Conservation (phyloP, 164 flowering plant species). For the Brasenia schreberi region DNA sequence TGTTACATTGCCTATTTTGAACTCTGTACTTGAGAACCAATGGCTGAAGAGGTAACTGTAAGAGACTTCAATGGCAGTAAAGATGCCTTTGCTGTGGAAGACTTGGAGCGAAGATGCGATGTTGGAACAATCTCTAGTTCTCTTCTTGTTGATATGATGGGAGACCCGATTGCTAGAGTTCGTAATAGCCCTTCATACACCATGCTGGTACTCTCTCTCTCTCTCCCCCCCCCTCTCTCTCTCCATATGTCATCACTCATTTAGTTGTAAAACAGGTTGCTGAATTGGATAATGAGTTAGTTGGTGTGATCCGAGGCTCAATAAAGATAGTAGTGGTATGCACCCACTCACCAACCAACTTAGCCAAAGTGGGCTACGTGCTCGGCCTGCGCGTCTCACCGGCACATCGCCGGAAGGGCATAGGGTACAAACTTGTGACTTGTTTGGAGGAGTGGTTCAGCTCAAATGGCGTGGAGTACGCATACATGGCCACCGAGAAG, state of each 20-base stretch:
- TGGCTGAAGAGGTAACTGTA: slow-evolving; percentile 19
- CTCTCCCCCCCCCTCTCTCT: not conserved
- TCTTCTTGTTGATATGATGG: slow-evolving; percentile 51
- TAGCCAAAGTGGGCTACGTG: slow-evolving; percentile 45
- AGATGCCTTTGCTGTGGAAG: slow-evolving; percentile 34
- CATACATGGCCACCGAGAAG: slow-evolving; percentile 72
- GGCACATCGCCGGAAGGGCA: slow-evolving; percentile 31
- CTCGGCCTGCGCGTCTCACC: slow-evolving; percentile 60
- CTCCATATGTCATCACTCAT: not conserved
- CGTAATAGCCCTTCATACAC: slow-evolving; percentile 30
- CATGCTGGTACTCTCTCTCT: slow-evolving; percentile 2
- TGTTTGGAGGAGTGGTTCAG: slow-evolving; percentile 54
- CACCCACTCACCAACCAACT: not conserved
- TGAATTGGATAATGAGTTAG: slow-evolving; percentile 34
- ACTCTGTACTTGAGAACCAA: not conserved
- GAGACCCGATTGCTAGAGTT: slow-evolving; percentile 68
- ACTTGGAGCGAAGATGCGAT: slow-evolving; percentile 46
- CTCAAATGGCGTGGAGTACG: slow-evolving; percentile 31
- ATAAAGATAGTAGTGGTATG: slow-evolving; percentile 31
- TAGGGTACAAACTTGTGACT: slow-evolving; percentile 35
- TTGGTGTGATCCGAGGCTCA: slow-evolving; percentile 58
- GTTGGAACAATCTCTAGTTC: slow-evolving; percentile 35
- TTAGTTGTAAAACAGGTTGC: slow-evolving; percentile 34
- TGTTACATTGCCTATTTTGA: not conserved
- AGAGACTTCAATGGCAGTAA: slow-evolving; percentile 30